Base-by-base conservation (phyloP, 192 early-diverging fungal species). In the Anaeromyces robustus region DNA sequence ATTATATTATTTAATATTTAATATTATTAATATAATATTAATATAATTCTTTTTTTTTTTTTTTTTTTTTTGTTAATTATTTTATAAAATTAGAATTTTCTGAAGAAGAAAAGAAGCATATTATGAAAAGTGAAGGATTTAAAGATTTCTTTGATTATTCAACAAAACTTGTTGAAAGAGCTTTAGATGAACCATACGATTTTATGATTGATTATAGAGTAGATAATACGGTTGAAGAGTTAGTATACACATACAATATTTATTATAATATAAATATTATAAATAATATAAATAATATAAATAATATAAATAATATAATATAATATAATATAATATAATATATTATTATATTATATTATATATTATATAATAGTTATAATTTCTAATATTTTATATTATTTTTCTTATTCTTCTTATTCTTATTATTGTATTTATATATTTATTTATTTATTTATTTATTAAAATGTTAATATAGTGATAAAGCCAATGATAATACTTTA, bases 191-290 rank as follows among this genome's bases (percentile, higher is more conserved):
- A 29, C 87, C 88, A 79, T 98, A 96, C 83, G 97, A 98, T 86
- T 92, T 93, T 82, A 91, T 99, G 91, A 93, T 90, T 68, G 97
- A 99, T 88, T 99, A 99, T 88, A 93, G 91, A 83, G 86, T 93
- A 31, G 89, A 88, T 13, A 77, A 86, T 18, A 89, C 90, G 52
- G 82, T 85, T 28, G 88, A 87, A 34, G 85, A 83, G 91, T 91
- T 85, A 86, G 83, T 29, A 28, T 12, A n/a, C n/a, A n/a, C n/a
- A n/a, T n/a, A n/a, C n/a, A n/a, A n/a, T n/a, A n/a, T n/a, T n/a
- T n/a, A n/a, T n/a, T n/a, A n/a, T n/a, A n/a, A n/a, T n/a, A n/a
- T n/a, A n/a, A n/a, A n/a, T n/a, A n/a, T n/a, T n/a, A n/a, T n/a
- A n/a, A n/a, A n/a, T n/a, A n/a, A n/a, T n/a, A n/a, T n/a, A n/a